Evolutionary conservation across 768 basidiomycete species (phyloP).

Genomic region (Leccinum rimulosum): DNA sequence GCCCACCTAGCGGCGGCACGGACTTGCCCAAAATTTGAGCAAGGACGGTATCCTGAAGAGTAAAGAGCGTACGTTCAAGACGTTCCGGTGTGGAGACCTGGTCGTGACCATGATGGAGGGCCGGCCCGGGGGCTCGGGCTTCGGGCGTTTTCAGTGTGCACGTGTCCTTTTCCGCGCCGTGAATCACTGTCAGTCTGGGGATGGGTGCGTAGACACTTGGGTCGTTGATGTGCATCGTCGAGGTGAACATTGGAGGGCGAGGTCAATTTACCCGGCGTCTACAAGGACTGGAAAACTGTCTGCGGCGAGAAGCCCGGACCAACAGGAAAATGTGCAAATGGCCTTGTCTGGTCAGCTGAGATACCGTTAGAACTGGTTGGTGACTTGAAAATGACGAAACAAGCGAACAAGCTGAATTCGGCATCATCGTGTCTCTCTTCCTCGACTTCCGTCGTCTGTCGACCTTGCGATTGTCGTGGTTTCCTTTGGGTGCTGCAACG

Average conservation of each 20-base stretch:
- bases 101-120: background rate
- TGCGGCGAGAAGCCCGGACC: background rate
- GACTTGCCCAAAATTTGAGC: slow-evolving; percentile 37
- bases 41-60: slow-evolving; percentile 61
- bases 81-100: background rate
- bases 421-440: background rate
- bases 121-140: slow-evolving; percentile 4
- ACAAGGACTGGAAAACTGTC: background rate
- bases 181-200: slow-evolving; percentile 20
- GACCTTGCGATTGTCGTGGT: slow-evolving; percentile 1
- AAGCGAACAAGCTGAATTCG: slow-evolving; percentile 17
- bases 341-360: too few species aligned
- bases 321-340: too few species aligned
- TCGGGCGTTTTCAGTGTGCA: slow-evolving; percentile 9
- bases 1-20: background rate
- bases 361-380: slow-evolving; percentile 15
- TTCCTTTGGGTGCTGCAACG: slow-evolving; percentile 3
- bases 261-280: slow-evolving; percentile 11
- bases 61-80: slow-evolving; percentile 24
- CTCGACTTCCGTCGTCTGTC: slow-evolving; percentile 1
- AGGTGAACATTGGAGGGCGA: slow-evolving; percentile 21
- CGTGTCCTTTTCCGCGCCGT: slow-evolving; percentile 7
- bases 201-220: slow-evolving; percentile 20
- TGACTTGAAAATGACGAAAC: slow-evolving; percentile 32
- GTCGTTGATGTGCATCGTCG: slow-evolving; percentile 27